Evolutionary conservation across 129 eudicot genomes (phyloP), one percentile per base, ranked within the genome.

Genomic region (Pulicaria dysenterica): DNA sequence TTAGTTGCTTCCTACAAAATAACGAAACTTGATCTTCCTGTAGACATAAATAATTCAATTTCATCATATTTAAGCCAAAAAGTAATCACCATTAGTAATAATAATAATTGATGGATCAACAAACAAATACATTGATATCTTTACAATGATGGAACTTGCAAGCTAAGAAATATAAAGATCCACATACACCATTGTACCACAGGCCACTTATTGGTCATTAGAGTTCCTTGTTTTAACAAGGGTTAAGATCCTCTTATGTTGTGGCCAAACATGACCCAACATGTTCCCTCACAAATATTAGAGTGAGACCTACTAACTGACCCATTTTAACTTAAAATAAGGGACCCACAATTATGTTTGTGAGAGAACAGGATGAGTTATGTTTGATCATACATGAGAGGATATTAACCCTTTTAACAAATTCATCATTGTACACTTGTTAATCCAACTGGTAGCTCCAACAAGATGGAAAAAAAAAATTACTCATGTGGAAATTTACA

Each of bases 1-100:
- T 37, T 3, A 77, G 64, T 11, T 60, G 76, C 34, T 77, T 69
- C 70, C 58, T 59, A 69, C 76, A 34, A 11, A 70, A 60, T 14
- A 60, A n/a, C 4, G 45, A 59, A 49, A 69, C 64, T 38, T 42
- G 72, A 36, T 77, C 72, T 51, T 38, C 77, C 82, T 77, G 77
- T 62, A 70, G 61, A 76, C n/a, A 58, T 48, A 13, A 55, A 41
- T 11, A 14, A 42, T 24, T 24, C 2, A 54, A 3, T 66, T 54
- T 56, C 40, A 55, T 65, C 14, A 44, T 5, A 64, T 37, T 45
- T 6, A 43, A 55, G 17, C 45, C 3, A 53, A 74, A 8, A 53
- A 6, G 14, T 17, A 38, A 40, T 17, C 19, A 50, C 17, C 31
- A 58, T 8, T 8, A 55, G n/a, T 42, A 31, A 15, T 5, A 43